phyloP scores from a whole-genome alignment of 352 stramenopile genomes.

The Phytophthora litchii region DNA sequence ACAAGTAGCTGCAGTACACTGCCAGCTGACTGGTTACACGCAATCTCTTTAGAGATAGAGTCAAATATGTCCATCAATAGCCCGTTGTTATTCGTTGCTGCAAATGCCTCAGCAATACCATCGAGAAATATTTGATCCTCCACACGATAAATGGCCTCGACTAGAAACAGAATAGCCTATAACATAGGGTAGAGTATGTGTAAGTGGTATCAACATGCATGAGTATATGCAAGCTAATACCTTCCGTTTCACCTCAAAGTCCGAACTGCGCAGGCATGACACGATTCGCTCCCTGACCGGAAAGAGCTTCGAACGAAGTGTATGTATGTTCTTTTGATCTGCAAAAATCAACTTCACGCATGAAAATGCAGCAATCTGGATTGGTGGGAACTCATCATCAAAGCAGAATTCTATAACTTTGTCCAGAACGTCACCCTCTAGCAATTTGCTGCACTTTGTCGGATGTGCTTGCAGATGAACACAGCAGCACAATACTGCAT shows the following conservation, averaged over 20 bases:
- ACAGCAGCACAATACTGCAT: constrained; percentile 18
- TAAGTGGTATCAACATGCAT: not conserved
- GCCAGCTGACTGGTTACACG: constrained; percentile 19
- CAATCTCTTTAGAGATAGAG: constrained; percentile 26
- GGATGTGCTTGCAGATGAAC: constrained; percentile 24
- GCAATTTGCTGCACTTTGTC: constrained; percentile 23
- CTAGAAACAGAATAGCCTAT: constrained; percentile 27
- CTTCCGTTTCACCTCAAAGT: constrained; percentile 35
- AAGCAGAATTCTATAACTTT: constrained; percentile 32
- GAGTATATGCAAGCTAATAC: too few species aligned
- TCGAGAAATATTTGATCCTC: constrained; percentile 24
- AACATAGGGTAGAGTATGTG: not conserved
- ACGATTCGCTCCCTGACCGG: constrained; percentile 21
- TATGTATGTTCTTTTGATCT: constrained; percentile 14
- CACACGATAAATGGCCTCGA: constrained; percentile 24
- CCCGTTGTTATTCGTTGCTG: constrained; percentile 10
- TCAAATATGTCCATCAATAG: constrained; percentile 30
- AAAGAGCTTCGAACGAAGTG: constrained; percentile 18
- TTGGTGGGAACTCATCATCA: constrained; percentile 14
- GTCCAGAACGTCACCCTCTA: constrained; percentile 18
- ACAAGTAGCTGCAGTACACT: constrained; percentile 40
- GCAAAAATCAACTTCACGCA: constrained; percentile 29
- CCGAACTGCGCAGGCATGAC: constrained; percentile 13
- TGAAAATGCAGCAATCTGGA: constrained; percentile 29
- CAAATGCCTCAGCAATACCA: constrained; percentile 21